Evolutionary conservation across 176 grass and related monocot species (phyloP).

Genomic region (Carex parvula): DNA sequence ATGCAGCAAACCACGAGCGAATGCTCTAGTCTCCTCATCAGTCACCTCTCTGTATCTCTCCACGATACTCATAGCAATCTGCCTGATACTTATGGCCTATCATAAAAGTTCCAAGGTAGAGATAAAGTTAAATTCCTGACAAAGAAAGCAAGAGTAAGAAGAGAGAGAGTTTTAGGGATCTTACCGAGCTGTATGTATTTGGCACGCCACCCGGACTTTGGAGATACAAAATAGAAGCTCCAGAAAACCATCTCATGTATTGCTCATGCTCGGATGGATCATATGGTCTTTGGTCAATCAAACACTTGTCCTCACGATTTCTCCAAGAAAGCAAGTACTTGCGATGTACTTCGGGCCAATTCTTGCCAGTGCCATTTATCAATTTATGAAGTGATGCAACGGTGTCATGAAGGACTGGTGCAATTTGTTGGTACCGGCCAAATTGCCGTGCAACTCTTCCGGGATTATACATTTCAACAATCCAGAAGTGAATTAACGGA

Average conservation of each 20-base stretch:
- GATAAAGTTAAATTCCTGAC: background rate
- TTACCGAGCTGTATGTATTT: constrained; percentile 11
- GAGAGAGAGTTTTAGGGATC: background rate
- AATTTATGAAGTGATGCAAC: background rate
- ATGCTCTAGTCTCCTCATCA: background rate
- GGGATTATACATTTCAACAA: background rate
- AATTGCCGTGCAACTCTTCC: background rate
- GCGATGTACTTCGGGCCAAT: background rate
- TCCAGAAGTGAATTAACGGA: constrained; percentile 3
- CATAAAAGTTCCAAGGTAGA: background rate
- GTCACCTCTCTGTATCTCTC: background rate
- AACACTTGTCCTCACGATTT: constrained; percentile 42
- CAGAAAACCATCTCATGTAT: constrained; percentile 57
- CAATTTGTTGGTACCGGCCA: background rate
- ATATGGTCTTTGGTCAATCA: constrained; percentile 43
- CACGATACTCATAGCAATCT: background rate
- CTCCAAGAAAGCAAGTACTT: constrained; percentile 29
- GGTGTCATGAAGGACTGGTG: background rate
- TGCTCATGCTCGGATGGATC: constrained; percentile 53
- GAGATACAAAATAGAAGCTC: constrained; percentile 30
- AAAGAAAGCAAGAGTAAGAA: background rate
- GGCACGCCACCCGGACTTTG: background rate
- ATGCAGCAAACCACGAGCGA: background rate
- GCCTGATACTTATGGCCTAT: background rate
- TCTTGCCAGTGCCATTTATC: background rate